Percentiles rank a stretch among this genome's conserved stretches.
These are phyloP conservation scores for Aspergillus sp. DNA, from an alignment of 2,329 filamentous ascomycete genomes.

Conservation along the genomic window DNA sequence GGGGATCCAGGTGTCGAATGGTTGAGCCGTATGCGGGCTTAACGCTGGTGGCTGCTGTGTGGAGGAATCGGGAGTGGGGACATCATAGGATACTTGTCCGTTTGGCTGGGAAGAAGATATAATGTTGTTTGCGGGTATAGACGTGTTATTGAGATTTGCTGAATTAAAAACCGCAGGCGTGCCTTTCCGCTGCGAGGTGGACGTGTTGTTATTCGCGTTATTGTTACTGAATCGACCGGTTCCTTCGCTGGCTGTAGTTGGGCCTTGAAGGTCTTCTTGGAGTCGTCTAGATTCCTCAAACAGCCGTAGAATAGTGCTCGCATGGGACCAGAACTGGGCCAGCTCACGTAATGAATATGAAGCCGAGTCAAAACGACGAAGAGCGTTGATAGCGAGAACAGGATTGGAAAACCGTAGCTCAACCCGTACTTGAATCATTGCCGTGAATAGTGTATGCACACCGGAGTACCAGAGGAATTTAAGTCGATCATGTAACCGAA, in stretches of 20 bases:
- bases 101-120: constrained; percentile 22
- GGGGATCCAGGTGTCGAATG: constrained; percentile 36
- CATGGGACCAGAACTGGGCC: constrained; percentile 45
- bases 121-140: constrained; percentile 18
- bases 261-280: constrained; percentile 38
- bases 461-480: constrained; percentile 47
- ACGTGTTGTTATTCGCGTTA: constrained; percentile 1
- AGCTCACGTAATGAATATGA: constrained; percentile 43
- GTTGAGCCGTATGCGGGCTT: constrained; percentile 11
- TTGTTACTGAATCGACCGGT: constrained; percentile 28
- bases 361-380: constrained; percentile 46
- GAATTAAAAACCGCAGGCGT: not conserved
- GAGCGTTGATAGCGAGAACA: constrained; percentile 46
- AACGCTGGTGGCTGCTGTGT: constrained; percentile 23
- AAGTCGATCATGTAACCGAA: constrained; percentile 42
- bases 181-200: not conserved
- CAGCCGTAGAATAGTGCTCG: constrained; percentile 43
- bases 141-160: constrained; percentile 3
- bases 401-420: constrained; percentile 49
- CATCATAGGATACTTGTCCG: constrained; percentile 24
- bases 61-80: constrained; percentile 32
- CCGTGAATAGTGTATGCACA: constrained; percentile 46
- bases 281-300: constrained; percentile 46
- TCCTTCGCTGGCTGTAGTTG: constrained; percentile 35
- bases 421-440: constrained; percentile 49